These are phyloP conservation scores for Colletotrichum chrysophilum DNA, from an alignment of 2,329 filamentous ascomycete species.

Conservation along the genomic window DNA sequence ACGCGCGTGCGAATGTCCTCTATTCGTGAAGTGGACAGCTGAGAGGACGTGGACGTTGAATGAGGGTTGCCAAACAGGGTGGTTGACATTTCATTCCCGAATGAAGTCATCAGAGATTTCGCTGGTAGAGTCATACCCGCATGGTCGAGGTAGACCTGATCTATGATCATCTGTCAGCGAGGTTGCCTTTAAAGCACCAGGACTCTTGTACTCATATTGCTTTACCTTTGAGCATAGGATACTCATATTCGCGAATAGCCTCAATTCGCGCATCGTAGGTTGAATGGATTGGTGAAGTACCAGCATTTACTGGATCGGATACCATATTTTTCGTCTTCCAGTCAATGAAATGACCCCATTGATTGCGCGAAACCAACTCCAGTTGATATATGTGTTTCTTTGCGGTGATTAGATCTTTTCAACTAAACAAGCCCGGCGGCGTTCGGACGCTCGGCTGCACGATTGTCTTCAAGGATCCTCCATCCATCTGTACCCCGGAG, in stretches of 20 bases:
- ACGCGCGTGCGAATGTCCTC: constrained; percentile 38
- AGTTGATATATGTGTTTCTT: background rate
- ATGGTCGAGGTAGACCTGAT: constrained; percentile 61
- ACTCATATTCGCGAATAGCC: background rate
- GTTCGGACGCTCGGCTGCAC: background rate
- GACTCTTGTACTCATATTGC: background rate
- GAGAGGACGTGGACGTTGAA: constrained; percentile 49
- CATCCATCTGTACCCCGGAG: background rate
- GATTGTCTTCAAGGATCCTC: background rate
- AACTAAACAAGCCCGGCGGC: background rate
- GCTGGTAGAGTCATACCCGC: constrained; percentile 63
- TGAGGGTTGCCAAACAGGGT: constrained; percentile 74
- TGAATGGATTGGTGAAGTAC: too few species aligned
- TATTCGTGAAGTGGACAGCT: background rate
- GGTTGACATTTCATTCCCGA: constrained; percentile 58
- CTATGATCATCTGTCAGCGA: background rate
- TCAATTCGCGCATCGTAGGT: background rate
- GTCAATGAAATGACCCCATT: background rate
- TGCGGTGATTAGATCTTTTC: background rate
- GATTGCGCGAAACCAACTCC: background rate
- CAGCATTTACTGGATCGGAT: background rate
- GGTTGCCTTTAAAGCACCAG: background rate
- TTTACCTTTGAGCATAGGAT: background rate
- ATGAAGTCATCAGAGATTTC: constrained; percentile 60
- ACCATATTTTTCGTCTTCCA: background rate